phyloP scores from a whole-genome alignment of 2,329 filamentous ascomycete species.

The Penicillium capsulatum region DNA sequence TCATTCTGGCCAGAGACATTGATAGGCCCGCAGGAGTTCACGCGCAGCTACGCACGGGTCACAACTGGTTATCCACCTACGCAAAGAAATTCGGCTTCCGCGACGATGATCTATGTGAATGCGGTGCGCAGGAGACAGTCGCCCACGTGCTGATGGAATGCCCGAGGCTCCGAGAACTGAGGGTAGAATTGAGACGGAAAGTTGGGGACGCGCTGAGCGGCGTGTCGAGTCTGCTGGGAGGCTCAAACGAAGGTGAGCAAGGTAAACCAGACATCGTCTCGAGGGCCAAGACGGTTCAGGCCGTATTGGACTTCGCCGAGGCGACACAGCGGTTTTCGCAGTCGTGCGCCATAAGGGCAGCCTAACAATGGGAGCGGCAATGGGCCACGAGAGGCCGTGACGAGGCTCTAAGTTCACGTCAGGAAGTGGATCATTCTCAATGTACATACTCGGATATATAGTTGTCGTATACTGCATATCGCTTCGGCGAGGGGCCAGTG shows the following conservation, averaged over 20 bases:
- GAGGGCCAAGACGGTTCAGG: slow-evolving; percentile 5
- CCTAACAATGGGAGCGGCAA: slow-evolving; percentile 15
- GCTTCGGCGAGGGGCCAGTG: too few species aligned
- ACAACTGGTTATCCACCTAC: too few species aligned
- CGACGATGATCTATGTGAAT: too few species aligned
- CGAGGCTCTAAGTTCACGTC: slow-evolving; percentile 22
- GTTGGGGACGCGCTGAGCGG: slow-evolving; percentile 20
- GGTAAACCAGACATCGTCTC: slow-evolving; percentile 10
- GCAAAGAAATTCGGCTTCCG: too few species aligned
- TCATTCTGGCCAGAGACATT: slow-evolving; percentile 28
- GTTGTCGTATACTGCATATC: slow-evolving; percentile 10
- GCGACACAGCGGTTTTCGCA: too few species aligned
- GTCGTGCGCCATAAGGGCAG: too few species aligned
- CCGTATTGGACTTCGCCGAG: too few species aligned
- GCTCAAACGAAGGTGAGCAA: slow-evolving; percentile 13
- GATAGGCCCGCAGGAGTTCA: slow-evolving; percentile 19
- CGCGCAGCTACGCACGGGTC: too few species aligned
- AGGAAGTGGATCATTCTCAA: slow-evolving; percentile 19
- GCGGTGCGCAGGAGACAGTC: too few species aligned
- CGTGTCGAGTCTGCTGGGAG: slow-evolving; percentile 23
- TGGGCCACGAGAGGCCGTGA: slow-evolving; percentile 18
- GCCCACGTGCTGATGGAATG: too few species aligned
- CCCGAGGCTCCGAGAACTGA: too few species aligned
- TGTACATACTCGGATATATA: slow-evolving; percentile 17
- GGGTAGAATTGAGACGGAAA: slow-evolving; percentile 13